phyloP scores from a whole-genome alignment of 2,329 filamentous ascomycete genomes.

The Fusarium beomiforme region DNA sequence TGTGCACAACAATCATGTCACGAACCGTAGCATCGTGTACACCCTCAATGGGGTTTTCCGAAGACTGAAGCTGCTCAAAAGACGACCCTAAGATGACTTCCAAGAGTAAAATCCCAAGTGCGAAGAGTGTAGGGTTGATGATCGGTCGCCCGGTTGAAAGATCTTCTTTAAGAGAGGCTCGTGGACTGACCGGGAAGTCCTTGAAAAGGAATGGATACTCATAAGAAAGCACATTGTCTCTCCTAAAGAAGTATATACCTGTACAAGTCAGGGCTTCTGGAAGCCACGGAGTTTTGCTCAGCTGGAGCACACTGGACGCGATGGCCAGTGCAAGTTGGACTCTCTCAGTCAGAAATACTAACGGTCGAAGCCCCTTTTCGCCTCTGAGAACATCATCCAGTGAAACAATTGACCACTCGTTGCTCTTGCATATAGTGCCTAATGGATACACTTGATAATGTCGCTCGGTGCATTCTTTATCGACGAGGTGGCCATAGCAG shows the following conservation, averaged over 20 bases:
- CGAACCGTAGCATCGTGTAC: neutral
- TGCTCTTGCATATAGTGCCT: neutral
- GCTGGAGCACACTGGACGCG: conserved; percentile 23
- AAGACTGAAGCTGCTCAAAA: neutral
- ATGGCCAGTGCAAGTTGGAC: conserved; percentile 17
- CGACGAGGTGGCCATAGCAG: conserved; percentile 16
- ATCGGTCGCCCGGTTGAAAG: accelerated
- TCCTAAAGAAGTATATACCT: conserved; percentile 13
- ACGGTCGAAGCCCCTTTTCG: neutral
- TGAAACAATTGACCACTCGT: conserved; percentile 5
- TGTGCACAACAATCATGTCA: neutral
- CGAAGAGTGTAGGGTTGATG: conserved; percentile 13
- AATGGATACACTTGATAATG: conserved; percentile 1
- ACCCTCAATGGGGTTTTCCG: neutral
- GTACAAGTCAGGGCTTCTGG: neutral
- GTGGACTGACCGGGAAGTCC: accelerated
- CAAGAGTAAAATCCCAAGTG: conserved; percentile 16
- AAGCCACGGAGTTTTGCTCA: conserved; percentile 33
- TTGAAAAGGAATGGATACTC: neutral
- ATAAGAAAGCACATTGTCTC: neutral
- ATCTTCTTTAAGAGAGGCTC: accelerated
- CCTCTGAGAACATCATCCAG: conserved; percentile 6
- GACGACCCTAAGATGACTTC: conserved; percentile 18
- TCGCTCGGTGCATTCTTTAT: neutral
- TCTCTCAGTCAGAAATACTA: neutral